Percentiles rank a stretch among this genome's conserved stretches.
Conservation (phyloP, 2,329 filamentous ascomycete species). For the Geosmithia morbida region DNA sequence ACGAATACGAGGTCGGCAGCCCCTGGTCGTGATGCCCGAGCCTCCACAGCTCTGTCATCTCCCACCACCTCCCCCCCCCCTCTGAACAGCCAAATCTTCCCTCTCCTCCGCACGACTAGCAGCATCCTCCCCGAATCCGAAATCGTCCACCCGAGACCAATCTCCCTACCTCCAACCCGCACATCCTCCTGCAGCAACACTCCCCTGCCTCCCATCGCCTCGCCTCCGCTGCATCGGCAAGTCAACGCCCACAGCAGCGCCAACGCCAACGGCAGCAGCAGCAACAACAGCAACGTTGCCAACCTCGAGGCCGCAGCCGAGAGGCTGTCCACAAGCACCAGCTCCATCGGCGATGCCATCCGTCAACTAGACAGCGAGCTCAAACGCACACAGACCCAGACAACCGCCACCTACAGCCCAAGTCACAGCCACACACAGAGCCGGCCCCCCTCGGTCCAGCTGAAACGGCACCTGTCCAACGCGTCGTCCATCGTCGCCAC, state of each 20-base stretch:
- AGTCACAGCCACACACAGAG: constrained; percentile 4
- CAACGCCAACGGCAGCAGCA: constrained; percentile 47
- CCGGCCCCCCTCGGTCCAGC: constrained; percentile 4
- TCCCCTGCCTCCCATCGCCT: constrained; percentile 21
- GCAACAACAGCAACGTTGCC: constrained; percentile 60
- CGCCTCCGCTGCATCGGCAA: constrained; percentile 45
- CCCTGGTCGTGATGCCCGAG: not conserved
- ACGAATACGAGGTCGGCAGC: not conserved
- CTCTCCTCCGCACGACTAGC: constrained; percentile 15
- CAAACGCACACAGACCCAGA: constrained; percentile 49
- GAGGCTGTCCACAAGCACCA: constrained; percentile 52
- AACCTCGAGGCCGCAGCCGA: constrained; percentile 65
- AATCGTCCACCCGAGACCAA: constrained; percentile 24
- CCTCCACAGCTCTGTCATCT: not conserved
- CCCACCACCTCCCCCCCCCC: not conserved
- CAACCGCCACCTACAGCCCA: constrained; percentile 28
- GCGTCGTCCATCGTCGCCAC: constrained; percentile 53
- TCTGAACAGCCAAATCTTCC: not conserved
- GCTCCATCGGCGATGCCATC: constrained; percentile 67
- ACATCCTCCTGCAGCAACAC: constrained; percentile 15
- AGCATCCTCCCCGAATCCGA: constrained; percentile 30
- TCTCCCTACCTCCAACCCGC: constrained; percentile 25
- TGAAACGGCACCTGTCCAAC: constrained; percentile 30
- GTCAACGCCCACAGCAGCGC: constrained; percentile 28
- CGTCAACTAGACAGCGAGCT: constrained; percentile 57